Conservation (phyloP, 495 filamentous ascomycete species). For the Cetradonia linearis region DNA sequence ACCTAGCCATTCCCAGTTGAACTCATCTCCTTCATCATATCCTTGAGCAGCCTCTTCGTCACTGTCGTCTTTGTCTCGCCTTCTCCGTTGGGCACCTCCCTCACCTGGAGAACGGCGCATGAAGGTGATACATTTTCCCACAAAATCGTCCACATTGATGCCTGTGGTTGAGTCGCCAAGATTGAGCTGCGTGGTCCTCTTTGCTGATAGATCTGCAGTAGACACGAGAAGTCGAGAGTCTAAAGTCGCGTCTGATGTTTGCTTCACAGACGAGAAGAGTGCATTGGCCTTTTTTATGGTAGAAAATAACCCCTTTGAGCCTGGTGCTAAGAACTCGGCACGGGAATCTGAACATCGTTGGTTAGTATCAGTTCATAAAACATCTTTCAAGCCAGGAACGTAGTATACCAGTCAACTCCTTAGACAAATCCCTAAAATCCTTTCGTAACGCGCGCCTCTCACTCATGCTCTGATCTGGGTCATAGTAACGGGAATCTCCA, state of each 20-base stretch:
- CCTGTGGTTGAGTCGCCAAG: conserved; percentile 59
- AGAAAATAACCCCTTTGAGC: conserved; percentile 49
- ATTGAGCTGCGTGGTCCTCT: conserved; percentile 59
- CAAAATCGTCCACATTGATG: conserved; percentile 86
- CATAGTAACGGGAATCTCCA: conserved; percentile 52
- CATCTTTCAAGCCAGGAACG: neutral
- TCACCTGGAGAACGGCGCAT: conserved; percentile 55
- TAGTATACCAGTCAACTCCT: conserved; percentile 50
- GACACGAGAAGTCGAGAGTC: conserved; percentile 76
- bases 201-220: conserved; percentile 65
- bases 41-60: conserved; percentile 33
- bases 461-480: conserved; percentile 80
- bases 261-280: conserved; percentile 61
- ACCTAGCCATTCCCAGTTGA: conserved; percentile 85
- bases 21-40: conserved; percentile 59
- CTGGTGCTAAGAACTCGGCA: conserved; percentile 52
- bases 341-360: conserved; percentile 43
- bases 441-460: conserved; percentile 62
- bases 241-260: conserved; percentile 85
- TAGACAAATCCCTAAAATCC: conserved; percentile 54
- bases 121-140: conserved; percentile 79
- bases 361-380: conserved; percentile 15
- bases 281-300: conserved; percentile 55
- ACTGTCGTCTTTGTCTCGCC: conserved; percentile 25
- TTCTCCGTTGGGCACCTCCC: conserved; percentile 20